Percentiles rank a stretch among this genome's conserved stretches.
phyloP scores from a whole-genome alignment of 257 asterid genomes.

The Ilex aquifolium region DNA sequence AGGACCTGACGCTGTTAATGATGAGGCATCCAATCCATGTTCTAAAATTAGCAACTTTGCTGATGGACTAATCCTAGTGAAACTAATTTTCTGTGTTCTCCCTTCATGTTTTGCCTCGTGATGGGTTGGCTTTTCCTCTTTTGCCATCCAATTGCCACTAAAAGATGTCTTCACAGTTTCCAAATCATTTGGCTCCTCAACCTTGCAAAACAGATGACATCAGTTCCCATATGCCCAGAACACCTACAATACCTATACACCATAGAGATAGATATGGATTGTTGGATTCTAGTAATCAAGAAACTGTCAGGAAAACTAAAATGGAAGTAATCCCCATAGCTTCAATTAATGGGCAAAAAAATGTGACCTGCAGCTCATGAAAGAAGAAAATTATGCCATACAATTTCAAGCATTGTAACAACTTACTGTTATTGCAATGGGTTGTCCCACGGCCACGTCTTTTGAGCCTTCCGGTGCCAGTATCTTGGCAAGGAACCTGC shows the following conservation, averaged over 20 bases:
- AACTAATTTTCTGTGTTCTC: slow-evolving; percentile 38
- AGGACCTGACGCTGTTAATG: slow-evolving; percentile 87
- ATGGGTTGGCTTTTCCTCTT: slow-evolving; percentile 44
- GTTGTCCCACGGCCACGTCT: slow-evolving; percentile 91
- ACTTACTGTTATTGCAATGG: slow-evolving; percentile 89
- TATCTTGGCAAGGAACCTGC: slow-evolving; percentile 88
- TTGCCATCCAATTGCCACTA: slow-evolving; percentile 30
- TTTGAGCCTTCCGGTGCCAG: slow-evolving; percentile 92
- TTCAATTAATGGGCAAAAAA: background rate
- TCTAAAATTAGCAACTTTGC: slow-evolving; percentile 76
- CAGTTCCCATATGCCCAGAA: slow-evolving; percentile 9
- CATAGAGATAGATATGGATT: background rate
- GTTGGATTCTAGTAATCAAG: background rate
- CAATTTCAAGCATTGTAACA: slow-evolving; percentile 17
- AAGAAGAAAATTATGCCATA: background rate
- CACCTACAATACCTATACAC: slow-evolving; percentile 3
- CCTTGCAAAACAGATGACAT: slow-evolving; percentile 46
- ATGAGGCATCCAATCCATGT: slow-evolving; percentile 77
- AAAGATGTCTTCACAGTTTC: slow-evolving; percentile 64
- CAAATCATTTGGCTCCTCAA: slow-evolving; percentile 83
- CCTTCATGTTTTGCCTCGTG: slow-evolving; percentile 34
- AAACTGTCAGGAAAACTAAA: slow-evolving; percentile 1
- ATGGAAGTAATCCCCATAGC: background rate
- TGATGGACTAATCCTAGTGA: slow-evolving; percentile 80
- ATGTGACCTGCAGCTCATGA: background rate